Evolutionary conservation across 192 early-diverging fungal species (phyloP).

Genomic region (Gonapodya sp.): DNA sequence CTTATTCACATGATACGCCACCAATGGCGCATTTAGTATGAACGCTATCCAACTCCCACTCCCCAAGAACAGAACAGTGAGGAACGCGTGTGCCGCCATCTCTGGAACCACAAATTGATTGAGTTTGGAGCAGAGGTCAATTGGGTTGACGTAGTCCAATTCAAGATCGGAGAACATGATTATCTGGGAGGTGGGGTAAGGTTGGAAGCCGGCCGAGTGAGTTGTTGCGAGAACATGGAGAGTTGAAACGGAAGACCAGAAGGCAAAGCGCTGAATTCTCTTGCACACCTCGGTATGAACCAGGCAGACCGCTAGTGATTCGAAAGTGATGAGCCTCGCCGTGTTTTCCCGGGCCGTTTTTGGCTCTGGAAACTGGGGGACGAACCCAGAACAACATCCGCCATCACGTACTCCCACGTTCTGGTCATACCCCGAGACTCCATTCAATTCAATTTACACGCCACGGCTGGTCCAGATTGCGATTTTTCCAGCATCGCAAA

Average conservation of each 20-base stretch:
- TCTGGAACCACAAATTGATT: slow-evolving; percentile 96
- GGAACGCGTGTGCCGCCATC: slow-evolving; percentile 70
- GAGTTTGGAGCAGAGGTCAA: slow-evolving; percentile 92
- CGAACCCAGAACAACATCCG: too few species aligned
- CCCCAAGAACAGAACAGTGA: slow-evolving; percentile 74
- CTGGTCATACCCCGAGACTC: too few species aligned
- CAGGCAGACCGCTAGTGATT: too few species aligned
- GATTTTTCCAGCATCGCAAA: too few species aligned
- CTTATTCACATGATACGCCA: slow-evolving; percentile 82
- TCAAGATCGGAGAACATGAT: slow-evolving; percentile 79
- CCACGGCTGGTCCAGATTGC: too few species aligned
- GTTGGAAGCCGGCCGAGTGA: slow-evolving; percentile 7
- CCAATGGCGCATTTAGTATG: slow-evolving; percentile 74
- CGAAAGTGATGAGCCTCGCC: too few species aligned
- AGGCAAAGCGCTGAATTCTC: too few species aligned
- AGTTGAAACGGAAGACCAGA: neutral
- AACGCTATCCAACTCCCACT: slow-evolving; percentile 82
- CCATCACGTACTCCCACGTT: too few species aligned
- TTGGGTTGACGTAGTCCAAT: slow-evolving; percentile 99
- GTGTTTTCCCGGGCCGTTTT: too few species aligned
- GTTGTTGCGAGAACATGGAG: neutral
- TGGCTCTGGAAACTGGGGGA: too few species aligned
- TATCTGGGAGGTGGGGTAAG: slow-evolving; percentile 28
- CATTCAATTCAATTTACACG: too few species aligned
- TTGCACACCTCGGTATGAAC: too few species aligned